These are phyloP conservation scores for Cicer cuneatum DNA, from an alignment of 306 rosid genomes.

Conservation along the genomic window DNA sequence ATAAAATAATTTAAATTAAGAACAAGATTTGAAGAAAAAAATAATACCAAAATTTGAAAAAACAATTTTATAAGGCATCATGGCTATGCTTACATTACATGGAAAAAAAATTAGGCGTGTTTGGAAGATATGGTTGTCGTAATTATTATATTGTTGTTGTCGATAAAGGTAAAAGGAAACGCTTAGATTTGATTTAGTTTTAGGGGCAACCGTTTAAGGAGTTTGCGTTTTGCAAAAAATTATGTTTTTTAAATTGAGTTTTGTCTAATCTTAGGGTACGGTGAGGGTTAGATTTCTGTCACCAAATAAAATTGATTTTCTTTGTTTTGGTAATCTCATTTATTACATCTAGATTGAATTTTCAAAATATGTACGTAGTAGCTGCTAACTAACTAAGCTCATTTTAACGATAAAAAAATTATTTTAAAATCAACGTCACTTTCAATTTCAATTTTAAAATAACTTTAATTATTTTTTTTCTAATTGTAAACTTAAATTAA, in stretches of 20 bases:
- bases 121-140: conserved; percentile 14
- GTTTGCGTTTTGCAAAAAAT: conserved; percentile 13
- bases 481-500: too few species aligned
- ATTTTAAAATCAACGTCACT: too few species aligned
- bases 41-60: too few species aligned
- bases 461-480: too few species aligned
- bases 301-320: background rate
- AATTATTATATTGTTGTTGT: conserved; percentile 14
- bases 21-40: too few species aligned
- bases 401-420: too few species aligned
- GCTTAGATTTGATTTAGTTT: background rate
- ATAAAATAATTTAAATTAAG: too few species aligned
- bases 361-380: background rate
- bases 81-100: conserved; percentile 1
- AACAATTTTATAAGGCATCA: too few species aligned
- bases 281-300: background rate
- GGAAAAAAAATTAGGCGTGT: conserved; percentile 3
- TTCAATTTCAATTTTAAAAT: too few species aligned
- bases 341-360: background rate
- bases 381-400: background rate
- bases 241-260: background rate
- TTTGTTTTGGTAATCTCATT: background rate
- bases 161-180: background rate
- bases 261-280: background rate
- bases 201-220: background rate